phyloP scores from a whole-genome alignment of 257 asterid species.

The Ilex asprella region DNA sequence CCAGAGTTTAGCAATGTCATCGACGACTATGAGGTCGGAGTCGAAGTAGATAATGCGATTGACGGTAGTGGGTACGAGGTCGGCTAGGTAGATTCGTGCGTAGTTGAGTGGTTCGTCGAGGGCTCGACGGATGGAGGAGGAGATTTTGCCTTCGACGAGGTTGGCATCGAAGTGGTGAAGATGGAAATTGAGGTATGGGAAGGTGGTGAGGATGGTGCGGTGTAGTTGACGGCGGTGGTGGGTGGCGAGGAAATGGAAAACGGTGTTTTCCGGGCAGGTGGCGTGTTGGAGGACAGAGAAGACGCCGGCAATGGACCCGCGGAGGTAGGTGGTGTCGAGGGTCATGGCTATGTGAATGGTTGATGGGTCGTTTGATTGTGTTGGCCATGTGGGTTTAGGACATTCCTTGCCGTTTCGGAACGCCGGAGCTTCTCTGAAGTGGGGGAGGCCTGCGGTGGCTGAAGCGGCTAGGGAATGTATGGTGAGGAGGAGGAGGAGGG shows the following conservation, averaged over 20 bases:
- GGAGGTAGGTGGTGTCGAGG: constrained; percentile 2
- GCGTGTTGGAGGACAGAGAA: constrained; percentile 5
- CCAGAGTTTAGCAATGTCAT: background rate
- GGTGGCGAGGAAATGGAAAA: constrained; percentile 1
- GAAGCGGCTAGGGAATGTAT: background rate
- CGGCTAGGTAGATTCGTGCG: background rate
- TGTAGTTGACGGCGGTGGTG: background rate
- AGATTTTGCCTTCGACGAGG: background rate
- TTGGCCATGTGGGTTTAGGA: background rate
- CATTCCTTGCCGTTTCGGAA: constrained; percentile 4
- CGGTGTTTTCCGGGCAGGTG: constrained; percentile 4
- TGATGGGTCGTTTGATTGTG: background rate
- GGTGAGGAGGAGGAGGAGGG: background rate
- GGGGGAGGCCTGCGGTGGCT: background rate
- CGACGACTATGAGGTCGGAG: constrained; percentile 2
- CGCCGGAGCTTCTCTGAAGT: constrained; percentile 1
- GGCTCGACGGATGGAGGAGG: constrained; percentile 4
- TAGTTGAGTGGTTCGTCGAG: constrained; percentile 1
- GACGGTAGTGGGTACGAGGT: background rate
- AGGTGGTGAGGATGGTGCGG: background rate
- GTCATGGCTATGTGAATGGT: constrained; percentile 3
- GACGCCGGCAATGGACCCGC: background rate
- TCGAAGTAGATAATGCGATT: constrained; percentile 5
- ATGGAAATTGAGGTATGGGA: background rate
- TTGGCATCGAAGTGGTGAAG: constrained; percentile 1